A percentile compares a stretch with the other conserved stretches of the same genome.
Evolutionary conservation across 805 yeast species (phyloP).

Genomic region (Alloascoidea hylecoeti): DNA sequence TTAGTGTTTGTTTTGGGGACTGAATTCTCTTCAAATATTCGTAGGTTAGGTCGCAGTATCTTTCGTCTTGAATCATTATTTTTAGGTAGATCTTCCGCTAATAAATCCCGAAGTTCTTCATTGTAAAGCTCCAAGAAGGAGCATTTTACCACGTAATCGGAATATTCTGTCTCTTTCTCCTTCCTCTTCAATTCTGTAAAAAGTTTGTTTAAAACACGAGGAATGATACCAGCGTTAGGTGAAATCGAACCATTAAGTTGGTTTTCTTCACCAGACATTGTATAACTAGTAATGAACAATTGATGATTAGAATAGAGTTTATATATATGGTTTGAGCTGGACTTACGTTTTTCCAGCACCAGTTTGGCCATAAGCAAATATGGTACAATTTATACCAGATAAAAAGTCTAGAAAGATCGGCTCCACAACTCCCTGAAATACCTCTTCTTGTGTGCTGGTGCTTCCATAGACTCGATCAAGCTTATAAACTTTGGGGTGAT

Average conservation of each 20-base stretch:
- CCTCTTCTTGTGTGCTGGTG: not conserved
- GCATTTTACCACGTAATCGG: slow-evolving; percentile 56
- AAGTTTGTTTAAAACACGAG: slow-evolving; percentile 39
- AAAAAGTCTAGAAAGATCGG: not conserved
- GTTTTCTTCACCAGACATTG: slow-evolving; percentile 15
- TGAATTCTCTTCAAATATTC: slow-evolving; percentile 39
- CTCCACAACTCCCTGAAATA: not conserved
- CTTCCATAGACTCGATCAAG: not conserved
- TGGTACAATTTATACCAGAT: slow-evolving; percentile 37
- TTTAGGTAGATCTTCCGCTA: slow-evolving; percentile 17
- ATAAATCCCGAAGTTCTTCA: slow-evolving; percentile 68
- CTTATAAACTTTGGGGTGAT: not conserved
- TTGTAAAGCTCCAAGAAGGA: slow-evolving; percentile 81
- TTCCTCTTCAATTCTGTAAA: slow-evolving; percentile 31
- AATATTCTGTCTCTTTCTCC: slow-evolving; percentile 17
- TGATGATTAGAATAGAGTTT: too few species aligned
- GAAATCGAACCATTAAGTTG: slow-evolving; percentile 10
- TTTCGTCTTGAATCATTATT: slow-evolving; percentile 27
- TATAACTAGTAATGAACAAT: slow-evolving; percentile 6
- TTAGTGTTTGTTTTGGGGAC: slow-evolving; percentile 30
- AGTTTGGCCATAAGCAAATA: slow-evolving; percentile 70
- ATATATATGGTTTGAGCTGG: not conserved
- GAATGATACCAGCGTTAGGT: slow-evolving; percentile 49
- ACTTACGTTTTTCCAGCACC: slow-evolving; percentile 59
- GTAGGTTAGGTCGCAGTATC: slow-evolving; percentile 20